phyloP scores from a whole-genome alignment of 768 basidiomycete species.

The Mycena leptocephala region DNA sequence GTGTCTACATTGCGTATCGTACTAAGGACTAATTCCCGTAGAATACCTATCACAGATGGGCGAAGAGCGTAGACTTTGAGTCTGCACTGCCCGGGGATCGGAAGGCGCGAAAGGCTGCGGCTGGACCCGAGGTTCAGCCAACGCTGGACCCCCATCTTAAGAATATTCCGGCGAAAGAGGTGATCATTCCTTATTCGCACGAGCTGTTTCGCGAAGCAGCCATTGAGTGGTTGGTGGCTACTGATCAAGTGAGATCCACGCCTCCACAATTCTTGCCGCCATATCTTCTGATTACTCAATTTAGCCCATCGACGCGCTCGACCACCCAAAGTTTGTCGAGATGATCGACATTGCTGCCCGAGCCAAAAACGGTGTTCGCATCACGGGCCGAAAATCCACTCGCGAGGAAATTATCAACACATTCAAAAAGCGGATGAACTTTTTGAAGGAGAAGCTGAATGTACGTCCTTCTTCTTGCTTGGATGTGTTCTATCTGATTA shows the following conservation, averaged over 20 bases:
- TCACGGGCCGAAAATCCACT: constrained; percentile 44
- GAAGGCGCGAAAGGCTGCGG: not conserved
- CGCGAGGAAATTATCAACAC: constrained; percentile 43
- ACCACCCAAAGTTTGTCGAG: constrained; percentile 47
- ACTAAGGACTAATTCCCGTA: too few relatives aligned
- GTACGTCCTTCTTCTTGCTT: not conserved
- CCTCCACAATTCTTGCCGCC: not conserved
- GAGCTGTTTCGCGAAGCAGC: not conserved
- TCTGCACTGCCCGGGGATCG: not conserved
- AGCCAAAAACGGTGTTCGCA: constrained; percentile 46
- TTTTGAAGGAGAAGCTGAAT: not conserved
- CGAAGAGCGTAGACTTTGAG: not conserved
- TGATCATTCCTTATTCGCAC: not conserved
- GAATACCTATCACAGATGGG: not conserved
- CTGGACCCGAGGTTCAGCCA: not conserved
- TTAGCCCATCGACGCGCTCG: constrained; percentile 42
- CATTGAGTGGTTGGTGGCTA: not conserved
- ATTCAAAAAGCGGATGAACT: constrained; percentile 31
- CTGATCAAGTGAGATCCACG: not conserved
- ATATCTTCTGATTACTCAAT: not conserved
- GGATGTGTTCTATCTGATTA: too few relatives aligned
- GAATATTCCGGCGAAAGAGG: not conserved
- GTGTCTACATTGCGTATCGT: not conserved
- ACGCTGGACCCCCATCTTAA: not conserved
- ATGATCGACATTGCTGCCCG: constrained; percentile 52